Conservation (phyloP, 305 asterid genomes). For the Fraxinus dipetala region DNA sequence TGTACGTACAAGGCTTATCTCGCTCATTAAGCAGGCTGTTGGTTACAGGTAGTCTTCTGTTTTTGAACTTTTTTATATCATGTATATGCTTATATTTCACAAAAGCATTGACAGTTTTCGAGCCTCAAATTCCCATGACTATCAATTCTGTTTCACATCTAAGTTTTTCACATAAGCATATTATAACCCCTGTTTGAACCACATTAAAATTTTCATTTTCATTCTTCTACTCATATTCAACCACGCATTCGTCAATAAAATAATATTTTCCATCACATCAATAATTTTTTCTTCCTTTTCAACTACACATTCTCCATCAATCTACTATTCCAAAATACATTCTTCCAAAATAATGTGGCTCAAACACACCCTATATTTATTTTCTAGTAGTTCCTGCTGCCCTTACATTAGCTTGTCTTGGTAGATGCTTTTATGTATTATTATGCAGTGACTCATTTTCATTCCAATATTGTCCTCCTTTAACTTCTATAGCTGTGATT, state of each 20-base stretch:
- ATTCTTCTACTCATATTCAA: no score
- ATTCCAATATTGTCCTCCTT: neutral
- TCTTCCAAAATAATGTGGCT: no score
- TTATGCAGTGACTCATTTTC: neutral
- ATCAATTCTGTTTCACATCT: neutral
- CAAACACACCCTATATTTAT: neutral
- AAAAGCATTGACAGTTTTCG: neutral
- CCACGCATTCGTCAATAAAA: no score
- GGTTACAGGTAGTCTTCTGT: conserved; percentile 48
- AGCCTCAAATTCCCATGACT: neutral
- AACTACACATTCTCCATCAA: no score
- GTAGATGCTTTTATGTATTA: neutral
- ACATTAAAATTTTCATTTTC: no score
- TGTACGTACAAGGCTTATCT: conserved; percentile 74
- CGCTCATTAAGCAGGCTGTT: conserved; percentile 74
- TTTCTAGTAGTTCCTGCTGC: neutral
- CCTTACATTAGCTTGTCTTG: neutral
- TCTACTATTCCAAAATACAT: no score
- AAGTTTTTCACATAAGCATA: neutral
- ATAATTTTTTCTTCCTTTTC: no score
- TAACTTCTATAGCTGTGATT: neutral
- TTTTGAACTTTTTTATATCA: neutral
- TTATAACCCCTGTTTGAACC: neutral
- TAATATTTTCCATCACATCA: no score
- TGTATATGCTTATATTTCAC: neutral